These are phyloP conservation scores for Myriangium duriaei DNA, from an alignment of 2,329 filamentous ascomycete species.

Conservation along the genomic window DNA sequence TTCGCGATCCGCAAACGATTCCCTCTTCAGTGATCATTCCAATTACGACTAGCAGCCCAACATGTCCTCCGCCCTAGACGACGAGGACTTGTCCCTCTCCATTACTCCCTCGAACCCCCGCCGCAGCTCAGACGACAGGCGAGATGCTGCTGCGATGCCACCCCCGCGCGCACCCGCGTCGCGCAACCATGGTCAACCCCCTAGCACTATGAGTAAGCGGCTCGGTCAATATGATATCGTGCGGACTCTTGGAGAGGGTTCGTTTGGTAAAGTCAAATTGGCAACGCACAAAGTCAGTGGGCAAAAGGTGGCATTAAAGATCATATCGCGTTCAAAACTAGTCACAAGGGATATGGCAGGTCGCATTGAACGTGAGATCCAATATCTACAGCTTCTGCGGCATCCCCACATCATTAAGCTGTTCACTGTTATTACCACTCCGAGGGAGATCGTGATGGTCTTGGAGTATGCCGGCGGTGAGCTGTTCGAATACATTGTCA, in stretches of 20 bases:
- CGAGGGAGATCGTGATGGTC: constrained; percentile 95
- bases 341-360: constrained; percentile 97
- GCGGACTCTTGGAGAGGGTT: constrained; percentile 85
- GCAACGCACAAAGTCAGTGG: constrained; percentile 84
- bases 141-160: constrained; percentile 14
- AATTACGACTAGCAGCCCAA: constrained; percentile 11
- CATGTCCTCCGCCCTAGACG: constrained; percentile 28
- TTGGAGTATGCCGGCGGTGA: constrained; percentile 94
- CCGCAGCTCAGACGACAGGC: constrained; percentile 13
- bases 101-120: constrained; percentile 17
- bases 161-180: constrained; percentile 12
- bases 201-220: constrained; percentile 40
- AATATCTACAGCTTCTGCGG: constrained; percentile 87
- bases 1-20: too few relatives aligned
- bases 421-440: constrained; percentile 92
- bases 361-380: constrained; percentile 92
- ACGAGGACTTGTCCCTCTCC: constrained; percentile 29
- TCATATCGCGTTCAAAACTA: constrained; percentile 90
- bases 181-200: constrained; percentile 40
- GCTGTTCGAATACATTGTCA: constrained; percentile 95
- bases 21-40: too few relatives aligned
- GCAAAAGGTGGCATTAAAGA: constrained; percentile 94
- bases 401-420: constrained; percentile 99
- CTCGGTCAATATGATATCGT: constrained; percentile 87
- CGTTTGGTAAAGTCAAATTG: constrained; percentile 97